Evolutionary conservation across 352 stramenopile genomes (phyloP), one percentile per base, ranked within the genome.

Genomic region (Phytophthora aleatoria): DNA sequence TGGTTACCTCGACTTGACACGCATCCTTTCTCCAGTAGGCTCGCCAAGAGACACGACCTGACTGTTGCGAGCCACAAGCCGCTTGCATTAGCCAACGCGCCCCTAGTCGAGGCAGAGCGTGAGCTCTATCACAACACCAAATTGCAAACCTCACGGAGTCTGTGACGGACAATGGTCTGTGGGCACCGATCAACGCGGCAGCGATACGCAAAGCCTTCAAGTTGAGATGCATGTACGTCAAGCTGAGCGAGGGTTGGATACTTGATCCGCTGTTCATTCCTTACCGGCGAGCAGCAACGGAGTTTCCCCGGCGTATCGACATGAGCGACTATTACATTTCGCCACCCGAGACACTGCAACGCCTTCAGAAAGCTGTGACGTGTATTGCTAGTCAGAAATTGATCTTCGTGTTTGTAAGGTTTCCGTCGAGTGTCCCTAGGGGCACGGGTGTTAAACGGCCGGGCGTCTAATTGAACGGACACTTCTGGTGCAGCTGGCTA

Each of bases 21-120:
- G 64, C 55, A 44, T 51, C 45, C 68, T 72, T 68, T 68, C 58
- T 67, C 64, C 57, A 71, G 62, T 65, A 55, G n/a, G 48, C 1
- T 36, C 3, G 49, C 20, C 42, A 38, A 70, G 44, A 71, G 57
- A 71, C 56, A 11, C 12, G 51, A 39, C 39, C 30, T 41, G 38
- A 10, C 5, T n/a, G 30, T 15, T 63, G 24, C 26, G 39, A 62
- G 64, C 64, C 64, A 72, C 64, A 72, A 27, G 57, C 43, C 28
- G 16, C 31, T 5, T 42, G 42, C 64, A 67, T 72, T 68, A 67
- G 58, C 45, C 30, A 67, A 72, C 51, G 57, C 50, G 15, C 24
- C 35, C 35, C 35, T 41, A 41, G 53, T 28, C 48, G 43, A 60
- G 35, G 41, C 57, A 62, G 31, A 48, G 58, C 42, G n/a, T 20